Evolutionary conservation across 331 rosid genomes (phyloP).

Genomic region (Quercus phellos): DNA sequence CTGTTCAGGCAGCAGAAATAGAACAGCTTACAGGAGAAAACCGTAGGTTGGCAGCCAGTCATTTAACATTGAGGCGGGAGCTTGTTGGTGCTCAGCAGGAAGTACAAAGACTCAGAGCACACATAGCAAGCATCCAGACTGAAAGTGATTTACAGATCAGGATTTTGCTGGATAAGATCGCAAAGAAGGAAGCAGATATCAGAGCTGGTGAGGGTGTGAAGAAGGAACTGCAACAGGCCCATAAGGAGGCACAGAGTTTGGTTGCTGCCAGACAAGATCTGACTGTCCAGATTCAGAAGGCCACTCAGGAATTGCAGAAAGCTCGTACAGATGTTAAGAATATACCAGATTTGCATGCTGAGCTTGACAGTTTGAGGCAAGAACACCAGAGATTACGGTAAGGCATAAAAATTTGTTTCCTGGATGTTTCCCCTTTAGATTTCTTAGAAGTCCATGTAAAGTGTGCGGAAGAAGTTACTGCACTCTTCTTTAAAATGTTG

Average conservation of each 20-base stretch:
- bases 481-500: too few species aligned
- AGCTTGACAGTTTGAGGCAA: conserved; percentile 57
- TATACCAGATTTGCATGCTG: conserved; percentile 56
- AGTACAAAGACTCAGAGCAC: conserved; percentile 52
- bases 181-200: conserved; percentile 53
- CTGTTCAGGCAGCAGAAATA: conserved; percentile 56
- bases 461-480: neutral
- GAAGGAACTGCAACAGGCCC: conserved; percentile 65
- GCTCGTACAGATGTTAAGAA: conserved; percentile 35
- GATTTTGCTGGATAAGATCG: conserved; percentile 65
- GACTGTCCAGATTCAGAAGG: conserved; percentile 43
- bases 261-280: conserved; percentile 58
- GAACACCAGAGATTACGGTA: conserved; percentile 68
- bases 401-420: conserved; percentile 30
- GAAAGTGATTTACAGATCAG: conserved; percentile 78
- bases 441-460: neutral
- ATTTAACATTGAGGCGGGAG: conserved; percentile 57
- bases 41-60: conserved; percentile 44
- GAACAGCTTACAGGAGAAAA: conserved; percentile 52
- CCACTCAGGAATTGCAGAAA: conserved; percentile 51
- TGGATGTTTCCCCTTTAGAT: conserved; percentile 11
- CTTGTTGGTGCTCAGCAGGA: conserved; percentile 60
- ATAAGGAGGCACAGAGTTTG: conserved; percentile 59
- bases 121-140: conserved; percentile 71
- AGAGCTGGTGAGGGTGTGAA: conserved; percentile 59